phyloP scores from a whole-genome alignment of 495 filamentous ascomycete species.

The Lasiosphaeria miniovina region DNA sequence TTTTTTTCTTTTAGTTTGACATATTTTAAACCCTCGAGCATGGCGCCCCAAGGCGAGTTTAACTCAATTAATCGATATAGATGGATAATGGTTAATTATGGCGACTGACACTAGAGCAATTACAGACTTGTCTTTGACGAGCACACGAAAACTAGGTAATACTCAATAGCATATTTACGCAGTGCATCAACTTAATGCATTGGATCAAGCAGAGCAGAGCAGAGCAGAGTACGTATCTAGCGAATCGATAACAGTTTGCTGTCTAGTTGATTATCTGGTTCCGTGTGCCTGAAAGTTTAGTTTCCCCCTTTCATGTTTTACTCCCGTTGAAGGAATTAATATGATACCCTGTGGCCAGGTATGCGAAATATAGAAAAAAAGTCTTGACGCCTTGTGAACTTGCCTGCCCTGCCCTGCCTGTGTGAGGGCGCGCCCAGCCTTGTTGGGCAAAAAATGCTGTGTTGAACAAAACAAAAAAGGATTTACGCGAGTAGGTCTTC shows the following conservation, averaged over 20 bases:
- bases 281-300: not conserved
- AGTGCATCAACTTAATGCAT: too few relatives aligned
- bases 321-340: not conserved
- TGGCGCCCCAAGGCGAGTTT: not conserved
- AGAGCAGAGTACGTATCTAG: not conserved
- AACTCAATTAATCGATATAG: not conserved
- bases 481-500: not conserved
- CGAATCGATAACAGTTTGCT: not conserved
- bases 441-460: conserved; percentile 5
- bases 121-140: too few relatives aligned
- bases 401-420: too few relatives aligned
- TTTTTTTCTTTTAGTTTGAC: not conserved
- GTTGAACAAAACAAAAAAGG: conserved; percentile 19
- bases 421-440: too few relatives aligned
- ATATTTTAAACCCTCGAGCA: not conserved
- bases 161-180: too few relatives aligned
- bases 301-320: not conserved
- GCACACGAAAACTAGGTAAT: too few relatives aligned
- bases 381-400: conserved; percentile 1
- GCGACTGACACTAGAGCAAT: too few relatives aligned
- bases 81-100: too few relatives aligned
- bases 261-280: not conserved
- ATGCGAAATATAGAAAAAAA: not conserved
- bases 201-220: not conserved
- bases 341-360: not conserved